Evolutionary conservation across 2,329 filamentous ascomycete genomes (phyloP).

Genomic region (Pseudovirgaria hyperparasitica): DNA sequence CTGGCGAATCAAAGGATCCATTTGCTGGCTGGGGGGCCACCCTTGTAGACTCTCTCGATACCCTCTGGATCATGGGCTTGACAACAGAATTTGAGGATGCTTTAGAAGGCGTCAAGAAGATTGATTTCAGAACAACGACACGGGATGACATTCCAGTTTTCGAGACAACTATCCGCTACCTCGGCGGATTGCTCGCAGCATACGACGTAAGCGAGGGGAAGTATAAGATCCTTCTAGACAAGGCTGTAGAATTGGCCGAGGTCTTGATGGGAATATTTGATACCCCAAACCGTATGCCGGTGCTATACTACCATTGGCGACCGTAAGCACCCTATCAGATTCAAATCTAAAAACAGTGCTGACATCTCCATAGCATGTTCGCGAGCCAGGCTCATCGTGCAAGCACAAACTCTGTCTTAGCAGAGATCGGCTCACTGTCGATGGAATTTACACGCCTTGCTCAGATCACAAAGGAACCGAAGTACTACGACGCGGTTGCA

Average conservation of each 20-base stretch:
- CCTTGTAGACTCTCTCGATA: conserved; percentile 62
- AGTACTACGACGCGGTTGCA: conserved; percentile 35
- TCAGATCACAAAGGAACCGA: conserved; percentile 32
- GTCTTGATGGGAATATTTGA: conserved; percentile 55
- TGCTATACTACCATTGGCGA: conserved; percentile 45
- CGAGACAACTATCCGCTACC: conserved; percentile 59
- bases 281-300: conserved; percentile 55
- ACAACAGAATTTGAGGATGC: conserved; percentile 53
- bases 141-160: conserved; percentile 52
- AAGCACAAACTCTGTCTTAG: conserved; percentile 28
- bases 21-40: conserved; percentile 91
- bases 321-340: conserved; percentile 15
- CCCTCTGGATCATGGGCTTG: conserved; percentile 61
- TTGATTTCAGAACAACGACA: conserved; percentile 48
- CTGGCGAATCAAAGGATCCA: conserved; percentile 55
- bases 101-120: conserved; percentile 41
- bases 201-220: conserved; percentile 51
- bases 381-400: conserved; percentile 26
- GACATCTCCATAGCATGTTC: conserved; percentile 15
- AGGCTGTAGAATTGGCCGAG: conserved; percentile 51
- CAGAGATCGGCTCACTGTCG: conserved; percentile 35
- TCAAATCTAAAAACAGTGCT: conserved; percentile 36
- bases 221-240: conserved; percentile 40
- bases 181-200: conserved; percentile 56
- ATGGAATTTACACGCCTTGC: conserved; percentile 37